A percentile compares a stretch with the other conserved stretches of the same genome.
Conservation (phyloP, 768 basidiomycete genomes). For the Galerina marginata region DNA sequence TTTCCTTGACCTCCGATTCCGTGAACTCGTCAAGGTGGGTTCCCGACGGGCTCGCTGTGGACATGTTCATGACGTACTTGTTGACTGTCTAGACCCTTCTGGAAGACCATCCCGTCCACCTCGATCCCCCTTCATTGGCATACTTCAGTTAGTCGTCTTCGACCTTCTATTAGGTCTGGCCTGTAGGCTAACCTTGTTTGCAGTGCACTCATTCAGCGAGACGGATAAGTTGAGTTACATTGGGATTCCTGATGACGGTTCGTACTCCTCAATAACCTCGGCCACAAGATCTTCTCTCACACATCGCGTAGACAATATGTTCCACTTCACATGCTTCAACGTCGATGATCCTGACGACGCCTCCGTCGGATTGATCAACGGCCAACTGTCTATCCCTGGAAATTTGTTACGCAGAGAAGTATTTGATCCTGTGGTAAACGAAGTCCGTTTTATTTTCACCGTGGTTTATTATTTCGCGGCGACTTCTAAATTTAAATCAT, state of each 20-base stretch:
- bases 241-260: conserved; percentile 79
- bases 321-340: conserved; percentile 92
- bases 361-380: conserved; percentile 79
- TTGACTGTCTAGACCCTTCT: conserved; percentile 51
- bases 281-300: not conserved
- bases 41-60: not conserved
- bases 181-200: conserved; percentile 9
- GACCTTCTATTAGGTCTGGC: conserved; percentile 5
- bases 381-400: conserved; percentile 84
- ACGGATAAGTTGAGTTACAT: conserved; percentile 83
- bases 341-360: conserved; percentile 83
- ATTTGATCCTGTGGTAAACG: conserved; percentile 87
- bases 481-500: conserved; percentile 3
- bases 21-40: conserved; percentile 72
- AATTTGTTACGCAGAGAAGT: conserved; percentile 80
- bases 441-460: conserved; percentile 50
- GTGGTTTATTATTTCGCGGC: not conserved
- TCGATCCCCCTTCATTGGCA: conserved; percentile 80
- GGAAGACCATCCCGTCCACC: conserved; percentile 83
- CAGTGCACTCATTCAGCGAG: conserved; percentile 86
- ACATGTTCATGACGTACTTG: conserved; percentile 4
- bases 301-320: conserved; percentile 66
- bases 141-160: conserved; percentile 65
- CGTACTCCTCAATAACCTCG: conserved; percentile 20
- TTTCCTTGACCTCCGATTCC: conserved; percentile 87